Base-by-base conservation (phyloP, 139 green algal species). In the Chlamydomonas urium region DNA sequence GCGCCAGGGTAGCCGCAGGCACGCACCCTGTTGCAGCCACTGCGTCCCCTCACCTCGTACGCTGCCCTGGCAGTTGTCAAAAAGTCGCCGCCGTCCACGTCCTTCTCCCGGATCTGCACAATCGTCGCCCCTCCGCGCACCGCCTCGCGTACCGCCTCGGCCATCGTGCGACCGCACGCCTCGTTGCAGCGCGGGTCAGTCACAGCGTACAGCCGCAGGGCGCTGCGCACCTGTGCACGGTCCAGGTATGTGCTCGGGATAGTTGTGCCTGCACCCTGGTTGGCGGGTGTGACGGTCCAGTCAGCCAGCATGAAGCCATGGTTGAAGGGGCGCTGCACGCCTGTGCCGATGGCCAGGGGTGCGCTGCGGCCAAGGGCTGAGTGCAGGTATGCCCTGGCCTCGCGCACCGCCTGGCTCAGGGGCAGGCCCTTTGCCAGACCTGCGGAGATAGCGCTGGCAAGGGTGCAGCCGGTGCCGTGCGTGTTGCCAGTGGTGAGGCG, bases 391-490 rank as follows among this genome's bases (percentile, higher is more conserved):
- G 59, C 72, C 38, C 90, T 89, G 24, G 89, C 92, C 1, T 48
- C 57, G 4, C 48, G 26, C 19, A 96, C 86, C 0, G 93, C 93
- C 2, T 63, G 33, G 1, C 76, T 42, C 1, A 89, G 42, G 14
- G 76, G 31, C 1, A 72, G 59, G 2, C 93, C 95, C 62, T 90
- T 83, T n/a, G 93, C 91, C n/a, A 99, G 81, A 53, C 89, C 74
- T 2, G 91, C 87, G 2, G 95, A 90, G 23, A 98, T 91, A 28
- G 88, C 85, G 2, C 88, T 83, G 2, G 93, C 90, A 26, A 98
- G 84, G 1, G 89, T 97, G 84, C 95, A 99, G 26, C 95, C 92
- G 2, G 91, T 98, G 61, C 94, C 95, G 72, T 99, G 95, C 28
- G 87, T 92, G 85, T 97, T 97, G 37, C 34, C 31, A 1, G 94